Percentiles rank a stretch among this genome's conserved stretches.
Evolutionary conservation across 495 filamentous ascomycete genomes (phyloP).

Genomic region (Annulohypoxylon nitens): DNA sequence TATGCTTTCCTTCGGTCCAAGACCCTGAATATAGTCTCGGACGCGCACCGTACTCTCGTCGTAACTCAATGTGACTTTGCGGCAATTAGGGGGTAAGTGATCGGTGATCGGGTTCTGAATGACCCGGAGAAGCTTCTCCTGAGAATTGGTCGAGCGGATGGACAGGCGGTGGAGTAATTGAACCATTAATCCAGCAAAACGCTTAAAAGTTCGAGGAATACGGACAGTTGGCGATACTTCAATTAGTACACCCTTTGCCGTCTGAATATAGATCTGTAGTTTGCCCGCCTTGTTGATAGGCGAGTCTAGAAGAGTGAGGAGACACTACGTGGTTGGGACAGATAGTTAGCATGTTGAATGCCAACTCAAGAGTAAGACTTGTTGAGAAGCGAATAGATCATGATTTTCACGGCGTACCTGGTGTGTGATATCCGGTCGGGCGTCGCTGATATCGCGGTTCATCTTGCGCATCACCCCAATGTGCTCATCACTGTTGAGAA

Average conservation of each 20-base stretch:
- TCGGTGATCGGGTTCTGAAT: constrained; percentile 98
- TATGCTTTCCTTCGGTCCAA: constrained; percentile 87
- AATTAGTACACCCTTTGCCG: constrained; percentile 94
- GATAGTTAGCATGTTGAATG: constrained; percentile 59
- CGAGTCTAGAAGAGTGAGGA: constrained; percentile 96
- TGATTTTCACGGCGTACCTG: constrained; percentile 71
- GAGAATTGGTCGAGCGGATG: constrained; percentile 93
- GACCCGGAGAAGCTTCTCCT: constrained; percentile 97
- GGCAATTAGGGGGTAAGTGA: constrained; percentile 95
- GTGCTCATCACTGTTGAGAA: constrained; percentile 98
- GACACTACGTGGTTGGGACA: constrained; percentile 73
- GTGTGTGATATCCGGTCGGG: constrained; percentile 96
- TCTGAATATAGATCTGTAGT: constrained; percentile 98
- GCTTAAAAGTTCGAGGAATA: constrained; percentile 98
- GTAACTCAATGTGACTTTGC: constrained; percentile 95
- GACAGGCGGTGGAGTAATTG: constrained; percentile 97
- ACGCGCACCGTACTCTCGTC: constrained; percentile 89
- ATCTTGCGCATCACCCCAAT: constrained; percentile 99
- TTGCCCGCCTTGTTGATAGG: constrained; percentile 98
- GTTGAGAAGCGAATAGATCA: constrained; percentile 34
- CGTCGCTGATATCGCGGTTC: constrained; percentile 98
- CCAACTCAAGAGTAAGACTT: constrained; percentile 41
- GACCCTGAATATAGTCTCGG: constrained; percentile 84
- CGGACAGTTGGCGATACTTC: constrained; percentile 97
- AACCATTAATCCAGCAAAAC: constrained; percentile 98